Conservation (phyloP, 2,329 filamentous ascomycete species). For the Fusarium chuoi region DNA sequence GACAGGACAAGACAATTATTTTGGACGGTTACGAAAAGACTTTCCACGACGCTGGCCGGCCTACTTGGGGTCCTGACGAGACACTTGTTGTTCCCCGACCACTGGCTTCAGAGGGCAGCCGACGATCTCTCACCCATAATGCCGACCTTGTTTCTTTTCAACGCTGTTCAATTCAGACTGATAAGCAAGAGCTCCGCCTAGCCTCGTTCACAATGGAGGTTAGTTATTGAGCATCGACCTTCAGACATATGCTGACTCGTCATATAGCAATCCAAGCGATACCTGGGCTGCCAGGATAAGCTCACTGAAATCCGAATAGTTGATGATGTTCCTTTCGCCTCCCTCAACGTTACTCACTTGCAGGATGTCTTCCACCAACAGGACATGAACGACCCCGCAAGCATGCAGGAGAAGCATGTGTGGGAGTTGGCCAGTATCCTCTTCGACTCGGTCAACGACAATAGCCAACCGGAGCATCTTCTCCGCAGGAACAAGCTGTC, state of each 20-base stretch:
- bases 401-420: conserved; percentile 74
- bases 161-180: conserved; percentile 65
- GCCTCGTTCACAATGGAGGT: conserved; percentile 70
- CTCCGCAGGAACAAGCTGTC: conserved; percentile 73
- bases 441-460: conserved; percentile 73
- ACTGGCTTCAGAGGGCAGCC: conserved; percentile 53
- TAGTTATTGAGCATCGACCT: conserved; percentile 13
- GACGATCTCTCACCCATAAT: conserved; percentile 42
- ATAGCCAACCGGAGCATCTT: conserved; percentile 53
- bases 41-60: conserved; percentile 80
- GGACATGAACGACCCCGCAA: conserved; percentile 56
- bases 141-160: conserved; percentile 49
- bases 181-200: conserved; percentile 72
- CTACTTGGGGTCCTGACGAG: conserved; percentile 81
- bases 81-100: conserved; percentile 70
- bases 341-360: conserved; percentile 52
- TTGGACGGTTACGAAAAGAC: conserved; percentile 71
- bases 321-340: conserved; percentile 70
- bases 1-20: conserved; percentile 75
- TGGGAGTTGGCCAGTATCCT: conserved; percentile 90
- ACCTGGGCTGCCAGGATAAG: conserved; percentile 65
- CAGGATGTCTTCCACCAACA: conserved; percentile 55
- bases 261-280: conserved; percentile 64
- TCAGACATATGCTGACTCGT: conserved; percentile 18
- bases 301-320: conserved; percentile 64